phyloP scores from a whole-genome alignment of 108 stramenopile genomes.

The Skeletonema menzelii region DNA sequence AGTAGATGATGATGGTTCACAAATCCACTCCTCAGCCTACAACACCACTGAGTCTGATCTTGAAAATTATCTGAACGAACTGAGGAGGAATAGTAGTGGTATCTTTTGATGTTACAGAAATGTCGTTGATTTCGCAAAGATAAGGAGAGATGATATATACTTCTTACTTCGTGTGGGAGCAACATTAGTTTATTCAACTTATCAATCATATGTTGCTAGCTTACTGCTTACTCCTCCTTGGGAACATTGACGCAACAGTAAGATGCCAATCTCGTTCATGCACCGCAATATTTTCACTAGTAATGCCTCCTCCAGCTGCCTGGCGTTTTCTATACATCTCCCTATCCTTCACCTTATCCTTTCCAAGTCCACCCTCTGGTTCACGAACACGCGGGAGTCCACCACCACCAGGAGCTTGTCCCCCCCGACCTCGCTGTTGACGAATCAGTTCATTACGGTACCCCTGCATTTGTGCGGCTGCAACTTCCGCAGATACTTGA shows the following conservation, averaged over 20 bases:
- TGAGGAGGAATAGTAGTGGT: no score
- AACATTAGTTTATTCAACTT: no score
- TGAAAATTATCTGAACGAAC: no score
- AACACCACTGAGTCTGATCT: no score
- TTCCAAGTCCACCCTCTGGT: conserved; percentile 70
- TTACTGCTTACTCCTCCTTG: neutral
- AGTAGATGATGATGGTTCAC: no score
- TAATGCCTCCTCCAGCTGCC: conserved; percentile 82
- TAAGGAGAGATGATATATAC: no score
- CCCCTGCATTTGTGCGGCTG: conserved; percentile 84
- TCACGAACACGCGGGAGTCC: conserved; percentile 63
- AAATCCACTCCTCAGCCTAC: no score
- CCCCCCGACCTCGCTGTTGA: conserved; percentile 63
- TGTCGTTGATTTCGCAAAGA: no score
- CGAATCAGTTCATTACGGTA: conserved; percentile 84
- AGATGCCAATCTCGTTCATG: conserved; percentile 85
- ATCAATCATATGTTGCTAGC: no score
- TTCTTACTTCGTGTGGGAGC: no score
- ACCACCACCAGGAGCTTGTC: conserved; percentile 34
- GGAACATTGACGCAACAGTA: conserved; percentile 75
- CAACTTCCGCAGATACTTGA: conserved; percentile 81
- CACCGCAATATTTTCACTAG: conserved; percentile 69
- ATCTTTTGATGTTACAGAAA: no score
- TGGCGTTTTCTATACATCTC: conserved; percentile 83
- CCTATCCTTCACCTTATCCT: conserved; percentile 70